Conservation (phyloP, 2,329 filamentous ascomycete genomes). For the Ophiostoma himal-ulmi region DNA sequence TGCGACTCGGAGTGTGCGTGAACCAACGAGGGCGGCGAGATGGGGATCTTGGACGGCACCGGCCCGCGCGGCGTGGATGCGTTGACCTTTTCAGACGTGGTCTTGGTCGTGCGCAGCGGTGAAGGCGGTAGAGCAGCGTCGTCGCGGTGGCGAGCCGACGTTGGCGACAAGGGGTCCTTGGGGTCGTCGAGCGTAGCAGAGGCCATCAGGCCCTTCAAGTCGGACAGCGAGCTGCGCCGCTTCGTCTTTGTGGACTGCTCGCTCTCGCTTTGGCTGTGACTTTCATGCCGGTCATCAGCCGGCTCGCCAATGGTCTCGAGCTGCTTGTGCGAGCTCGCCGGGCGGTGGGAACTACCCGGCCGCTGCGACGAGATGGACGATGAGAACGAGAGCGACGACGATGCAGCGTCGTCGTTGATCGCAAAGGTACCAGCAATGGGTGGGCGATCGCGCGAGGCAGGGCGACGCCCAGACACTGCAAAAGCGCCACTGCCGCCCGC, state of each 20-base stretch:
- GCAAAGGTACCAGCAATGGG: slow-evolving; percentile 59
- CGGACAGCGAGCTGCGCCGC: slow-evolving; percentile 84
- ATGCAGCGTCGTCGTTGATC: slow-evolving; percentile 34
- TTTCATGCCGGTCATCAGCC: slow-evolving; percentile 27
- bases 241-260: slow-evolving; percentile 60
- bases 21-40: slow-evolving; percentile 42
- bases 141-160: slow-evolving; percentile 24
- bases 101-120: slow-evolving; percentile 48
- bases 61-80: slow-evolving; percentile 41
- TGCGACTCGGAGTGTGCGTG: slow-evolving; percentile 14
- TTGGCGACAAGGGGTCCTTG: slow-evolving; percentile 29
- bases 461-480: slow-evolving; percentile 42
- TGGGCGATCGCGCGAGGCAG: slow-evolving; percentile 54
- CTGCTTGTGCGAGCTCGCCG: slow-evolving; percentile 49
- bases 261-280: slow-evolving; percentile 13
- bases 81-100: slow-evolving; percentile 53
- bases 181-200: slow-evolving; percentile 48
- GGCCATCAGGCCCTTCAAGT: slow-evolving; percentile 62
- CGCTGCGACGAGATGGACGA: slow-evolving; percentile 21
- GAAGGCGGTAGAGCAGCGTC: background rate
- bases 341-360: slow-evolving; percentile 38
- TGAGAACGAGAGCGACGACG: slow-evolving; percentile 19
- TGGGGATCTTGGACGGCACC: slow-evolving; percentile 46
- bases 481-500: slow-evolving; percentile 26
- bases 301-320: slow-evolving; percentile 58